These are phyloP conservation scores for Penicillium sp. DNA, from an alignment of 2,329 filamentous ascomycete species.

Conservation along the genomic window DNA sequence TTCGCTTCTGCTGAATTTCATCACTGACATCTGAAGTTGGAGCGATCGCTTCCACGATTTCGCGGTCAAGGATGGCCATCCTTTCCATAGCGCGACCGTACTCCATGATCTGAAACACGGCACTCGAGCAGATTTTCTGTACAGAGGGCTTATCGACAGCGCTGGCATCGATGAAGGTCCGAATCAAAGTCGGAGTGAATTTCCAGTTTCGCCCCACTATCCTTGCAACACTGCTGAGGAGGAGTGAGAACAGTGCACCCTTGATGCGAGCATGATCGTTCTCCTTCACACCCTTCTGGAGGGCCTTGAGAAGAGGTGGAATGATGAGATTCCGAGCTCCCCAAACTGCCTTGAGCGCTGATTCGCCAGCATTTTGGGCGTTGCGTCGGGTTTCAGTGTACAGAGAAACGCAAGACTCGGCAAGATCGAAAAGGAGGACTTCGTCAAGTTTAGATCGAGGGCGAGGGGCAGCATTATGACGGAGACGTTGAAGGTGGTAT, in stretches of 20 bases:
- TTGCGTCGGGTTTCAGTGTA: constrained; percentile 97
- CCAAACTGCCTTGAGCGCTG: constrained; percentile 87
- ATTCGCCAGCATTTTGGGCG: constrained; percentile 89
- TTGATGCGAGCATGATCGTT: constrained; percentile 92
- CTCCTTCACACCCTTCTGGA: constrained; percentile 76
- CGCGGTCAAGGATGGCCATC: constrained; percentile 78
- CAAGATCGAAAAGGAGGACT: constrained; percentile 79
- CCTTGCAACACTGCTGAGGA: constrained; percentile 86
- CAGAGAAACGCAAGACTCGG: constrained; percentile 83
- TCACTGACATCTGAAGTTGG: constrained; percentile 67
- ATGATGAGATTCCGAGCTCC: constrained; percentile 88
- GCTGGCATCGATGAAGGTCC: constrained; percentile 85
- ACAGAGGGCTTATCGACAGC: constrained; percentile 93
- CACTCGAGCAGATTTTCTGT: constrained; percentile 81
- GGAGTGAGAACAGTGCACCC: constrained; percentile 85
- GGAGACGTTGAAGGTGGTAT: constrained; percentile 90
- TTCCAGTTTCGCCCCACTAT: constrained; percentile 92
- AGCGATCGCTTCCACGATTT: constrained; percentile 71
- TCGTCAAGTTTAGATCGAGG: constrained; percentile 91
- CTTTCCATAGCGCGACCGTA: constrained; percentile 88
- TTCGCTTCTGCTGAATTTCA: constrained; percentile 63
- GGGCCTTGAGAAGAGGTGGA: constrained; percentile 77
- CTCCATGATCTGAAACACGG: constrained; percentile 84
- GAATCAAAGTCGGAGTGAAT: constrained; percentile 87
- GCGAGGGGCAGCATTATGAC: constrained; percentile 87